These are phyloP conservation scores for Trichosporon asahii DNA, from an alignment of 1,284 basidiomycete genomes.

Conservation along the genomic window DNA sequence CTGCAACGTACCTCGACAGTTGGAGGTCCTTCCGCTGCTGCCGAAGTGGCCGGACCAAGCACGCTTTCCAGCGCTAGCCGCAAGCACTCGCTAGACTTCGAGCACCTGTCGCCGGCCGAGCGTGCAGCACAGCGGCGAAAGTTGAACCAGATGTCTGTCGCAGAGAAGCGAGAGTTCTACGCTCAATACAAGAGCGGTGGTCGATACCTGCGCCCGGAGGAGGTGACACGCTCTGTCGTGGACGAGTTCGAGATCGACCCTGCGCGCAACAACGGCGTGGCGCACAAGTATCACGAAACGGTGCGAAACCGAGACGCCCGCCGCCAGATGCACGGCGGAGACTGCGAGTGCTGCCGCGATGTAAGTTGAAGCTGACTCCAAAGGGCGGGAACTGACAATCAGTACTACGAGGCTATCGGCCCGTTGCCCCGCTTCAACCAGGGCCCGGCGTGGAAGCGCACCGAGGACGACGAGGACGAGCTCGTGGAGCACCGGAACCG, in stretches of 20 bases:
- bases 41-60: neutral
- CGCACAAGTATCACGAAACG: constrained; percentile 70
- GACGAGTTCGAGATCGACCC: constrained; percentile 66
- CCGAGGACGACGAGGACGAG: constrained; percentile 22
- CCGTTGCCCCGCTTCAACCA: constrained; percentile 63
- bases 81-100: constrained; percentile 28
- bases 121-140: constrained; percentile 31
- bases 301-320: constrained; percentile 67
- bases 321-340: constrained; percentile 66
- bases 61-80: constrained; percentile 12
- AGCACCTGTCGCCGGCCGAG: constrained; percentile 33
- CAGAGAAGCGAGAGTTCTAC: constrained; percentile 40
- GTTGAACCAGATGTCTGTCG: constrained; percentile 30
- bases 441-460: constrained; percentile 62
- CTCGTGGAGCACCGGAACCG: constrained; percentile 64
- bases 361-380: constrained; percentile 54
- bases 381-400: constrained; percentile 1
- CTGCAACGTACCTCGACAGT: constrained; percentile 3
- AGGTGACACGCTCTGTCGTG: constrained; percentile 58
- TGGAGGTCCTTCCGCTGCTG: neutral
- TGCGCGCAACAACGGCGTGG: constrained; percentile 62
- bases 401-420: constrained; percentile 78
- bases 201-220: constrained; percentile 38
- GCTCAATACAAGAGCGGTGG: constrained; percentile 44
- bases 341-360: constrained; percentile 79